A percentile compares a stretch with the other conserved stretches of the same genome.
phyloP scores from a whole-genome alignment of 2,329 filamentous ascomycete species.

The Penicillium sp. region DNA sequence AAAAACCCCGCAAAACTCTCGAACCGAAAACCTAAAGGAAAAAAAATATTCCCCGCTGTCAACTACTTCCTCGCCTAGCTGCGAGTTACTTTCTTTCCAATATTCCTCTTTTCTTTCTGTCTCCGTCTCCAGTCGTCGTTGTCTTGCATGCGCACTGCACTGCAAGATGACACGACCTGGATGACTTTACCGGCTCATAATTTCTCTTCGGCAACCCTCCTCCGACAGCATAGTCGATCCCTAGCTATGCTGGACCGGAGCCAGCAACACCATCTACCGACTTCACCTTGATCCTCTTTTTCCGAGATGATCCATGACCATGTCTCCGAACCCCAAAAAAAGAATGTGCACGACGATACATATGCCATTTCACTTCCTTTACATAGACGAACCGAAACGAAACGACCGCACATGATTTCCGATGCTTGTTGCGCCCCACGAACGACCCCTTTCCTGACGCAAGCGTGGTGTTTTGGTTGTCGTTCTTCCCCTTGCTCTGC shows the following conservation, averaged over 20 bases:
- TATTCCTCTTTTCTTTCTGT: conserved; percentile 1
- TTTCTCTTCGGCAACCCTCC: conserved; percentile 27
- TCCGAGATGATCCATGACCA: conserved; percentile 10
- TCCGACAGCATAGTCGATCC: neutral
- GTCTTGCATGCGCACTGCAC: neutral
- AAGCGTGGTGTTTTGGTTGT: conserved; percentile 36
- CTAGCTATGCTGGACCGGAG: conserved; percentile 5
- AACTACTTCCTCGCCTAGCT: neutral
- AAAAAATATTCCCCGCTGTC: neutral
- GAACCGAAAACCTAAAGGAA: conserved; percentile 10
- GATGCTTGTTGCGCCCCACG: conserved; percentile 21
- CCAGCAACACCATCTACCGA: neutral
- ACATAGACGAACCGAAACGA: conserved; percentile 38
- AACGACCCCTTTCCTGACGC: conserved; percentile 26
- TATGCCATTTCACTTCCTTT: conserved; percentile 23
- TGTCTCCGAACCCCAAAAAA: conserved; percentile 22
- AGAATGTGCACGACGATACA: conserved; percentile 34
- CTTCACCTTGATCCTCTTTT: neutral
- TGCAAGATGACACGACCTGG: neutral
- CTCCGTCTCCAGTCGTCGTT: neutral
- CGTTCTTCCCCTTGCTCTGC: conserved; percentile 19
- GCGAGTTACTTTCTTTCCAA: conserved; percentile 9
- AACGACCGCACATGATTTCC: conserved; percentile 34
- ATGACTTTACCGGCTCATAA: conserved; percentile 13
- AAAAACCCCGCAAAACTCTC: conserved; percentile 11